These are phyloP conservation scores for Ogataea siamensis DNA, from an alignment of 805 yeast species.

Conservation along the genomic window DNA sequence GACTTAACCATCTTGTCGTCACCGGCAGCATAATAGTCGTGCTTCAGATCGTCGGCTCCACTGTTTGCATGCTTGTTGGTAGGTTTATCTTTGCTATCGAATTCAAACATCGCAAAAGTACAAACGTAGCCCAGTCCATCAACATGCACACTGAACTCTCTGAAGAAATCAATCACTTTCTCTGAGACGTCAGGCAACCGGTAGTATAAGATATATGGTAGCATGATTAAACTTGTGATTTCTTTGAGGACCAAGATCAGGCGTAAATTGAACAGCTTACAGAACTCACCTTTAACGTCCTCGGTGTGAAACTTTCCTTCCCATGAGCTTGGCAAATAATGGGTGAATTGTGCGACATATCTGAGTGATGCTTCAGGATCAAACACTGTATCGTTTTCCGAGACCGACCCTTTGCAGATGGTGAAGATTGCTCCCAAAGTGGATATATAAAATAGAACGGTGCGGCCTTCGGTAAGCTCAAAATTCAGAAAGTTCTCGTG, in stretches of 20 bases:
- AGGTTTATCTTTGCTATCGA: conserved; percentile 49
- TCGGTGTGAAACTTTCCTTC: conserved; percentile 81
- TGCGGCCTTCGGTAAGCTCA: conserved; percentile 77
- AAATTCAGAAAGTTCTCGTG: conserved; percentile 89
- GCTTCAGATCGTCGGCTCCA: conserved; percentile 32
- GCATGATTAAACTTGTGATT: conserved; percentile 72
- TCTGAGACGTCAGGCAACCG: conserved; percentile 72
- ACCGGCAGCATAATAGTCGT: conserved; percentile 46
- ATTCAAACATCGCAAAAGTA: conserved; percentile 88
- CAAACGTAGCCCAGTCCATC: conserved; percentile 96
- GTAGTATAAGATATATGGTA: conserved; percentile 90
- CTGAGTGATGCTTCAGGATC: conserved; percentile 88
- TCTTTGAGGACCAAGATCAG: conserved; percentile 72
- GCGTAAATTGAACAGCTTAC: conserved; percentile 71
- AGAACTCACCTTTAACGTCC: conserved; percentile 79
- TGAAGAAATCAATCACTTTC: conserved; percentile 80
- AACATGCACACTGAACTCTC: conserved; percentile 86
- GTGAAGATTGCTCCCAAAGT: conserved; percentile 89
- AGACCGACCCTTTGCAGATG: conserved; percentile 66
- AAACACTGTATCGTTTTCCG: conserved; percentile 64
- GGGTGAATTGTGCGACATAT: conserved; percentile 83
- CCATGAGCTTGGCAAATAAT: conserved; percentile 87
- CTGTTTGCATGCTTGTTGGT: conserved; percentile 13
- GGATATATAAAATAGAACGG: conserved; percentile 85
- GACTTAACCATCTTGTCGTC: conserved; percentile 93